Conservation (phyloP, 768 basidiomycete genomes). For the Xerocomellus chrysenteron region DNA sequence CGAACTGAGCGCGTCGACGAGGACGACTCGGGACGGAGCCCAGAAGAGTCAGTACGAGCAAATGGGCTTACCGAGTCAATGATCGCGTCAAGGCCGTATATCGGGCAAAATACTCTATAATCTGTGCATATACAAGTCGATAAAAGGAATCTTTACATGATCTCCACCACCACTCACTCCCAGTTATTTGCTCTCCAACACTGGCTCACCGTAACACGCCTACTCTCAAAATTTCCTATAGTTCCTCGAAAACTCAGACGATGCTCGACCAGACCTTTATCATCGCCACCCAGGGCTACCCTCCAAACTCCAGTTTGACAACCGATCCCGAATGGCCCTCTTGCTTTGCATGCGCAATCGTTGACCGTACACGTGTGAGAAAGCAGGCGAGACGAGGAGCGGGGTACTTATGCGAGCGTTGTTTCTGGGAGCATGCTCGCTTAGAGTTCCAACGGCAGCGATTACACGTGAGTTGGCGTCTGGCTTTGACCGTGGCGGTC, state of each 20-base stretch:
- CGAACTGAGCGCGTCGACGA: too few relatives aligned
- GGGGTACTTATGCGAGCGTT: constrained; percentile 29
- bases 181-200: too few relatives aligned
- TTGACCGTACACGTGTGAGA: constrained; percentile 42
- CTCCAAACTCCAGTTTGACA: constrained; percentile 22
- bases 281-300: constrained; percentile 44
- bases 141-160: too few relatives aligned
- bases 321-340: constrained; percentile 45
- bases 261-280: constrained; percentile 48
- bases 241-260: constrained; percentile 35
- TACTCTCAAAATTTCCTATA: constrained; percentile 40
- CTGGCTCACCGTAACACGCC: constrained; percentile 33
- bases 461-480: too few relatives aligned
- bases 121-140: too few relatives aligned
- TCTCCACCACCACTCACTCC: too few relatives aligned
- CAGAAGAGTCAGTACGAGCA: too few relatives aligned
- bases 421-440: constrained; percentile 14
- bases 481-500: constrained; percentile 9
- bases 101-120: too few relatives aligned
- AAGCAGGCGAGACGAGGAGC: constrained; percentile 23
- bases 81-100: too few relatives aligned
- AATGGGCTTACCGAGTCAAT: too few relatives aligned
- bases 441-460: too few relatives aligned
- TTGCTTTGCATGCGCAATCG: constrained; percentile 53
- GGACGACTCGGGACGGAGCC: too few relatives aligned